phyloP scores from a whole-genome alignment of 495 filamentous ascomycete genomes.

The Penicillium crystallinum region DNA sequence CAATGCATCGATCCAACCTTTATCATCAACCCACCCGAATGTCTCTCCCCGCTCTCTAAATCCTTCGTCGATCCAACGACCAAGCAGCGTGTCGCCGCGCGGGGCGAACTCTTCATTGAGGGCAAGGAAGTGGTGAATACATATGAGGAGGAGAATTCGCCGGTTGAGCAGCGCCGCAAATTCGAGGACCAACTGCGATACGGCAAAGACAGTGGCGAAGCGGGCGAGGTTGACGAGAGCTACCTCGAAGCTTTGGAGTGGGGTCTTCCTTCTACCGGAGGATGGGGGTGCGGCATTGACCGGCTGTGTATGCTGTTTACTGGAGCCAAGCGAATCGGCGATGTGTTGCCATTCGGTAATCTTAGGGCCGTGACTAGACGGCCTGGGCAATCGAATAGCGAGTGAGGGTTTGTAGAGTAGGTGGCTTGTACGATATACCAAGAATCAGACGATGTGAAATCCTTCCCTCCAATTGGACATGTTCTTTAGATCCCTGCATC shows the following conservation, averaged over 20 bases:
- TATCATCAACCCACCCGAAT: constrained; percentile 86
- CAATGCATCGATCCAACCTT: constrained; percentile 70
- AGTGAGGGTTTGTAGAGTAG: constrained; percentile 33
- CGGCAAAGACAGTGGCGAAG: constrained; percentile 32
- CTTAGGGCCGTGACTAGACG: constrained; percentile 49
- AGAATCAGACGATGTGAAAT: not conserved
- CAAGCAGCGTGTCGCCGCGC: constrained; percentile 66
- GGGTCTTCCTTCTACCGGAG: constrained; percentile 87
- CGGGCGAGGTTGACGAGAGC: constrained; percentile 63
- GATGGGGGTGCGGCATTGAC: constrained; percentile 94
- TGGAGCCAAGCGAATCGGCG: constrained; percentile 67
- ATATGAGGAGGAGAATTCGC: constrained; percentile 98
- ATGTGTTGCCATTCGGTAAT: constrained; percentile 83
- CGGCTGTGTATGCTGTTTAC: constrained; percentile 83
- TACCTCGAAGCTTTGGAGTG: constrained; percentile 80
- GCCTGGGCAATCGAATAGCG: constrained; percentile 37
- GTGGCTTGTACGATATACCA: constrained; percentile 33
- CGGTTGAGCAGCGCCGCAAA: constrained; percentile 79
- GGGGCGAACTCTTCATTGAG: constrained; percentile 82
- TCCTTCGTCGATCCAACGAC: constrained; percentile 60
- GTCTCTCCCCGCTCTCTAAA: constrained; percentile 88
- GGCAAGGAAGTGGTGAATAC: constrained; percentile 83
- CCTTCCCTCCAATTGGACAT: not conserved
- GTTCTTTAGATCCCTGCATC: not conserved
- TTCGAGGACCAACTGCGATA: constrained; percentile 59